Evolutionary conservation across 352 stramenopile species (phyloP), one percentile per base, ranked within the genome.

Genomic region (Globisporangium canariense): DNA sequence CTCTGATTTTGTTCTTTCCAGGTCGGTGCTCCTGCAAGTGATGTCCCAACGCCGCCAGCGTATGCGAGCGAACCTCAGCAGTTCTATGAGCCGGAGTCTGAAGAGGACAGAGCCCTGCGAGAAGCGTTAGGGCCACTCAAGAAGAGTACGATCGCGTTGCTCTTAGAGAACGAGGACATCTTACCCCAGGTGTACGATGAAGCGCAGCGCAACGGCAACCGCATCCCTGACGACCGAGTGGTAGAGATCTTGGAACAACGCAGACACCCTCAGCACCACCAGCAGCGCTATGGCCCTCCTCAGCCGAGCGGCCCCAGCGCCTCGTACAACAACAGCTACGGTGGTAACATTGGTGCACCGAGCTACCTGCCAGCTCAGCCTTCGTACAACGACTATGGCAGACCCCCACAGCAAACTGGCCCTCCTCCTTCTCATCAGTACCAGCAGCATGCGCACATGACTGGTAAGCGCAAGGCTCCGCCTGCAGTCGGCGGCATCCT

Each of bases 161-260:
- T 95, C 22, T 68, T 91, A 49, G 79, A 90, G 54, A 88, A 90
- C 66, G 81, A 89, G 11, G 78, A 90, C 38, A 82, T 88, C 46
- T 66, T 95, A 49, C 78, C 81, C 6, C 81, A 91, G 64, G 83
- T 93, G 16, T 88, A 89, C 43, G 83, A 91, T 22, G 86, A 95
- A 67, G 86, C 81, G n/a, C 79, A 89, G 64, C 86, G 78, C 60
- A 81, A 90, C 55, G 81, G 83, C 52, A 90, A 91, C 61, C 75
- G 72, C 45, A 93, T 95, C 59, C 65, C 83, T 3, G 86, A 95
- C 64, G 74, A 70, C 13, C 86, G 86, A 47, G 83, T 95, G 49
- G 67, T 87, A 51, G 84, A 95, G 69, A 90, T 95, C 60, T 69
- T 95, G 60, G 80, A 90, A 57, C 74, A 79, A 46, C 83, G 83